These are phyloP conservation scores for Tritrichomonas musculus DNA, from an alignment of 208 protist genomes.

Conservation along the genomic window DNA sequence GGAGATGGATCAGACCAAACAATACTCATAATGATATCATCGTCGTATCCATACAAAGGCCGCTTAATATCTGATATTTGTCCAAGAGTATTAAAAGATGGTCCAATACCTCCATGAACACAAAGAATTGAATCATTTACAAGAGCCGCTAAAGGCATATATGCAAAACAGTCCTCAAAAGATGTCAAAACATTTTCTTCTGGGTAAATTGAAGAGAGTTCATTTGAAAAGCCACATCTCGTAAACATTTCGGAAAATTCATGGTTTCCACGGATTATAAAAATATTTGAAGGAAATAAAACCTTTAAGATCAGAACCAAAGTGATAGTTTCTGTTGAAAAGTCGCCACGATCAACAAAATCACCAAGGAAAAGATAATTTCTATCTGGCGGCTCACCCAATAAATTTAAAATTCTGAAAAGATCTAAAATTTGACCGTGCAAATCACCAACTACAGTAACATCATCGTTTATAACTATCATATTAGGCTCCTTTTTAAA, in stretches of 20 bases:
- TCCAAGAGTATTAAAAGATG: conserved; percentile 65
- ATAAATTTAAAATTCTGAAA: not conserved
- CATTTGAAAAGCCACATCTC: conserved; percentile 78
- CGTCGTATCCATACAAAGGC: not conserved
- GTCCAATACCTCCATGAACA: conserved; percentile 72
- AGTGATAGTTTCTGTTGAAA: conserved; percentile 72
- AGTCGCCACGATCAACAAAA: conserved; percentile 40
- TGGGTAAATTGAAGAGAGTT: conserved; percentile 70
- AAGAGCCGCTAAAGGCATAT: conserved; percentile 66
- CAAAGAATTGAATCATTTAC: conserved; percentile 60
- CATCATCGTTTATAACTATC: not conserved
- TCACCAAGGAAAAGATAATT: conserved; percentile 91
- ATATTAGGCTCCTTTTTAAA: not conserved
- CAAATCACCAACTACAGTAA: not conserved
- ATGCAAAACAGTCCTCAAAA: conserved; percentile 70
- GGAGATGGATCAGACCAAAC: not conserved
- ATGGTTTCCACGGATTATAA: conserved; percentile 80
- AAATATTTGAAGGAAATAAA: conserved; percentile 69
- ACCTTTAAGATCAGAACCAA: conserved; percentile 74
- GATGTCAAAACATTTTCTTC: conserved; percentile 70
- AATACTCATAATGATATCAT: not conserved
- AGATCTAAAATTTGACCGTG: not conserved
- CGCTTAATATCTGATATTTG: conserved; percentile 67
- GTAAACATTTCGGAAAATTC: conserved; percentile 78
- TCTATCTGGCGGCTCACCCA: conserved; percentile 75